phyloP scores from a whole-genome alignment of 2,329 filamentous ascomycete genomes.

The Apiospora phragmitis region DNA sequence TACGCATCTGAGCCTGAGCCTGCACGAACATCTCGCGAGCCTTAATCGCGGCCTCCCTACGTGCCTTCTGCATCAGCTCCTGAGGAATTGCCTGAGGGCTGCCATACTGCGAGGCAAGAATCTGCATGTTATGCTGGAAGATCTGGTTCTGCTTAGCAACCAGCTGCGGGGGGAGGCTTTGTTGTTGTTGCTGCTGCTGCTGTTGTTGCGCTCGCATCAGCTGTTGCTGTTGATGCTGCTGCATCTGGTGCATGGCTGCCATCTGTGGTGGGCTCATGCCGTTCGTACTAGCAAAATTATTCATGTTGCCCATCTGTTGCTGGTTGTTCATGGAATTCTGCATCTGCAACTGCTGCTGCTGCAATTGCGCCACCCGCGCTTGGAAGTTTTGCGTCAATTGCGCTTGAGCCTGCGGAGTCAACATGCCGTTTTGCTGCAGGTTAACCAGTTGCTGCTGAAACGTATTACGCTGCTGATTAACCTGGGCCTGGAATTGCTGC shows the following conservation, averaged over 20 bases:
- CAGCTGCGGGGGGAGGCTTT: conserved; percentile 12
- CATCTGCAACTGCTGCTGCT: conserved; percentile 42
- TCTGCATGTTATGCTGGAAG: conserved; percentile 17
- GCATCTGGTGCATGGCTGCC: conserved; percentile 28
- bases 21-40: conserved; percentile 32
- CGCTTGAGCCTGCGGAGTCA: conserved; percentile 40
- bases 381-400: conserved; percentile 33
- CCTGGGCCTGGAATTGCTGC: conserved; percentile 44
- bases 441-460: conserved; percentile 29
- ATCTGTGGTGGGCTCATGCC: conserved; percentile 33
- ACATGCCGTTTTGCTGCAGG: conserved; percentile 38
- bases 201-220: conserved; percentile 24
- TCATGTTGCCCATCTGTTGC: conserved; percentile 42
- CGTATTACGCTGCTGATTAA: conserved; percentile 32
- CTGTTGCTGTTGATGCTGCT: conserved; percentile 34
- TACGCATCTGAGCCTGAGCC: conserved; percentile 18
- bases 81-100: conserved; percentile 46
- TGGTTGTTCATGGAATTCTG: conserved; percentile 37
- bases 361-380: conserved; percentile 39
- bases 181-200: conserved; percentile 24
- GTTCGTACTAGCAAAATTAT: conserved; percentile 38
- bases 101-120: conserved; percentile 40
- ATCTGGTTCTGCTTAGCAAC: conserved; percentile 14
- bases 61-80: conserved; percentile 47
- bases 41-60: conserved; percentile 39